These are phyloP conservation scores for Rheum nobile DNA, from an alignment of 148 eudicot species.

Conservation along the genomic window DNA sequence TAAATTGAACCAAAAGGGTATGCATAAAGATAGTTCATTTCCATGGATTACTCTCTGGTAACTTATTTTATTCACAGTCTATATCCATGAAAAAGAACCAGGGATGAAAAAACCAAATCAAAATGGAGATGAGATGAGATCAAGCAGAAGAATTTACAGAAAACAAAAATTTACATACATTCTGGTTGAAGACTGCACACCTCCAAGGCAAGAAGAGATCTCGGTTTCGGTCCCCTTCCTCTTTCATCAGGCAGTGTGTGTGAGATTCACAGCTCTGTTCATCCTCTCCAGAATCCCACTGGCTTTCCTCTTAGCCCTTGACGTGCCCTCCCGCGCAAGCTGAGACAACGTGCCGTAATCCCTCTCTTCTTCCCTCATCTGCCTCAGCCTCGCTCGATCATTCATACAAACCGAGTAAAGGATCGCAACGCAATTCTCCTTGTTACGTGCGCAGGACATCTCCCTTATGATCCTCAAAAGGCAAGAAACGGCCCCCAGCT, in stretches of 20 bases:
- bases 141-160: constrained; percentile 24
- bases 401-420: constrained; percentile 49
- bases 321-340: constrained; percentile 67
- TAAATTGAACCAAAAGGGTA: too few species aligned
- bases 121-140: neutral
- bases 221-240: too few species aligned
- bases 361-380: constrained; percentile 70
- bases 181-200: neutral
- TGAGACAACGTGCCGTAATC: constrained; percentile 49
- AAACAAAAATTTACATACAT: constrained; percentile 32
- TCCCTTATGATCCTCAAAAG: constrained; percentile 54
- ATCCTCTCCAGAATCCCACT: constrained; percentile 68
- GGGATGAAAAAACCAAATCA: neutral
- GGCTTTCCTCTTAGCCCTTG: constrained; percentile 95
- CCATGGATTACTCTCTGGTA: neutral
- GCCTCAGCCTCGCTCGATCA: constrained; percentile 59
- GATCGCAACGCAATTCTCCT: constrained; percentile 75
- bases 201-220: too few species aligned
- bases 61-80: constrained; percentile 11
- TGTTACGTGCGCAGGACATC: constrained; percentile 58
- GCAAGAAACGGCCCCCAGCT: constrained; percentile 50
- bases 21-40: neutral
- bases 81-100: constrained; percentile 10
- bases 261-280: constrained; percentile 42
- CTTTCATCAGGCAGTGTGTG: constrained; percentile 55